Evolutionary conservation across 2,329 filamentous ascomycete genomes (phyloP), one percentile per base, ranked within the genome.

Genomic region (Penicillium occitanis): DNA sequence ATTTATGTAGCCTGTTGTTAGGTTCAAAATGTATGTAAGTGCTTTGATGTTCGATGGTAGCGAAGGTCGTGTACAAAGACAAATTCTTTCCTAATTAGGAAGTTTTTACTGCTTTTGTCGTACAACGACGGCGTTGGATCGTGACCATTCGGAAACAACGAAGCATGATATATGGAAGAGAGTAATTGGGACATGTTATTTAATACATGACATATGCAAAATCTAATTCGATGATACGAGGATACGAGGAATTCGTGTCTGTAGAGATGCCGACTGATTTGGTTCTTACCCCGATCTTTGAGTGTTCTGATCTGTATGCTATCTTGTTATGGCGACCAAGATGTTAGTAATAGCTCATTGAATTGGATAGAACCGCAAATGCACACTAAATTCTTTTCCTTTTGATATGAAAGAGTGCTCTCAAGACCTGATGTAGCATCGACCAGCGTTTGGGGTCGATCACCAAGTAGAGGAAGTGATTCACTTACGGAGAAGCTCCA

Each of bases 1-100:
- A 6, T 14, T 3, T 7, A 55, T 11, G 1, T 37, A 37, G 30
- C n/a, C 17, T 19, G 19, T 10, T 5, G 5, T 11, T 6, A 30
- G 5, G 4, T n/a, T 30, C 7, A 7, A 33, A 53, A 30, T n/a
- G 10, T 2, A 37, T 37, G n/a, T 19, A 6, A 37, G 10, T n/a
- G n/a, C 1, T 35, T 40, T 40, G 5, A 40, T 25, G 19, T 2
- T 55, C 17, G n/a, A 33, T 33, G 25, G 13, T 25, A 22, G 33
- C n/a, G 25, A n/a, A 19, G 48, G 22, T 51, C 30, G n/a, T 22
- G 53, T 14, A 14, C 11, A 19, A 5, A 28, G 50, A 11, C 7
- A n/a, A 35, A 14, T 57, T 37, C 17, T 57, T 57, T 57, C 53
- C 53, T 57, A 57, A 37, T 57, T 40, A 37, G 53, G 53, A 37